Base-by-base conservation (phyloP, 345 rosid species). In the Salix suchowensis region DNA sequence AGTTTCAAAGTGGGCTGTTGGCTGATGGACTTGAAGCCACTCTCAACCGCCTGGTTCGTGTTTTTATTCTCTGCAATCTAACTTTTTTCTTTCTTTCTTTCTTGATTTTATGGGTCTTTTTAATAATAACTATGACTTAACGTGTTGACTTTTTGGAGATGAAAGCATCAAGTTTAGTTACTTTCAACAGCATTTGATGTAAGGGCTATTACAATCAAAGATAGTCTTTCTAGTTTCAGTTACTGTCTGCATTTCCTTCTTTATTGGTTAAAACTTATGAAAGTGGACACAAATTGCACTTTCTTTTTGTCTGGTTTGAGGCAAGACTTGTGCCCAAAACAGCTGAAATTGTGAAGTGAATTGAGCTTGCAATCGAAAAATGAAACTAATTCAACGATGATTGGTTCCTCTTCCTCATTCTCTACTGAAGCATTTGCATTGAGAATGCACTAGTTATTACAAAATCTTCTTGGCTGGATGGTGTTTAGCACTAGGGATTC, bases 41-140 rank as follows among this genome's bases (percentile, higher is more conserved):
- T 39, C 70, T 67, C 46, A 67, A 67, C 12, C 23, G 70, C 48
- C 70, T 67, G 70, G 70, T 67, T 67, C 8, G 70, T 67, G 21
- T 21, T 66, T 54, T 54, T 54, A 54, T 6, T 54, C 60, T 54
- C 7, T 54, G 60, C 19, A 54, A 54, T 54, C 60, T 19, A 18
- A 54, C 0, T 18, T 18, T 16, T 52, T 7, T 24, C 24, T 24
- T 24, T 24, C 24, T 52, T 7, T 18, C 6, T 2, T 50, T 18
- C 58, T 7, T 54, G 60, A 54, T 19, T 54, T 54, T 19, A 54
- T 2, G n/a, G 6, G 60, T 19, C 60, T 19, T 54, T 50, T 54
- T 54, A 0, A 54, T 54, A 6, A 21, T 19, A 21, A 54, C 60
- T 19, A 54, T 52, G 58, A 21, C 8, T 54, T 7, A 21, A 54